Evolutionary conservation across 352 stramenopile species (phyloP), one percentile per base, ranked within the genome.

Genomic region (Blastocystis sp.): DNA sequence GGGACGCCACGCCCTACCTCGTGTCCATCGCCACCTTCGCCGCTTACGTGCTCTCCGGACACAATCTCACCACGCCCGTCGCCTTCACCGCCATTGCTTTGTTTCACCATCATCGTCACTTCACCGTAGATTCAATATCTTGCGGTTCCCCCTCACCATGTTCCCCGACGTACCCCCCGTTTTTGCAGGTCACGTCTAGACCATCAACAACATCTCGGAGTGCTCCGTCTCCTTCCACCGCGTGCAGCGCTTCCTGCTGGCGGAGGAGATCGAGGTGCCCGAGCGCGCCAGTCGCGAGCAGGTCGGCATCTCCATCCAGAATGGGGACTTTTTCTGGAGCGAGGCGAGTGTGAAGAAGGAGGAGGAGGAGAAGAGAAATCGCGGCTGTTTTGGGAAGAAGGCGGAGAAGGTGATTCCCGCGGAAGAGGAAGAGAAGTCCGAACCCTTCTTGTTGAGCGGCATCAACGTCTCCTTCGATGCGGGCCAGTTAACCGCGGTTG

Each of bases 141-240:
- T 98, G 14, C 93, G 95, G 40, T 98, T 98, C 91, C 96, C 97
- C n/a, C 90, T 99, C 21, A 96, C 97, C 80, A 97, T 98, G 92
- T 90, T 99, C 2, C 96, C 97, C 2, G 91, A 95, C 71, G 95
- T 97, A 38, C 2, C 2, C 11, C 9, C 34, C 9, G 9, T 40
- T 38, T 14, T 40, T 6, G 17, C 14, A 1, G 10, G 3, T 79
- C n/a, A 88, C 42, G 19, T 7, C 52, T 78, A 88, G 78, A 88
- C 78, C 43, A 93, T 99, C 65, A 98, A 98, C 89, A 94, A 92
- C 40, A 93, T 97, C 66, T 93, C 98, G 1, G 95, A 98, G 89
- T 95, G 94, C 1, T 76, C 78, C 10, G 90, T 95, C 38, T 91
- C 90, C n/a, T 70, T 95, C 52, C 40, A 91, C n/a, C 90, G 93